Evolutionary conservation across 495 filamentous ascomycete species (phyloP).

Genomic region (Haplographium delicatum): DNA sequence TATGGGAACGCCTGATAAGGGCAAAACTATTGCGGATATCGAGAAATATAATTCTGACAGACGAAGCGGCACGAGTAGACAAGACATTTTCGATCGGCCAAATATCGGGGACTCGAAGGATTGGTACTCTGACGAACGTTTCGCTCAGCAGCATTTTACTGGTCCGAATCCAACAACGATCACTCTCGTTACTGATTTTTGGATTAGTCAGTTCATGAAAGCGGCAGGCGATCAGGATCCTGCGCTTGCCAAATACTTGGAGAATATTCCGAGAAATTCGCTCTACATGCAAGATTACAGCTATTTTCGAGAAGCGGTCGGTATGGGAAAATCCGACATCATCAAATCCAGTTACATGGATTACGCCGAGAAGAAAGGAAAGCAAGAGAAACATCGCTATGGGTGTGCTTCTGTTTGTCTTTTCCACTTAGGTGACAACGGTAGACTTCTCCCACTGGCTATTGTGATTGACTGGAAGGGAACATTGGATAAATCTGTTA

Average conservation of each 20-base stretch:
- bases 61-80: background rate
- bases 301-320: conserved; percentile 39
- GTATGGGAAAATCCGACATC: conserved; percentile 20
- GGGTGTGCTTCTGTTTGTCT: conserved; percentile 29
- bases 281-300: conserved; percentile 43
- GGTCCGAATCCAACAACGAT: conserved; percentile 46
- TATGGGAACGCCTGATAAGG: too few relatives aligned
- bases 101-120: conserved; percentile 41
- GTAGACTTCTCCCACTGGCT: conserved; percentile 42
- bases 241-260: conserved; percentile 18
- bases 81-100: background rate
- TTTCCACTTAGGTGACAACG: conserved; percentile 38
- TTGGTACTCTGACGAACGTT: conserved; percentile 48
- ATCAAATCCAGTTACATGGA: too few relatives aligned
- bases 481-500: conserved; percentile 35
- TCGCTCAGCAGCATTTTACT: conserved; percentile 46
- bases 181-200: conserved; percentile 23
- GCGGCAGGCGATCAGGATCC: conserved; percentile 18
- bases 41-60: conserved; percentile 1
- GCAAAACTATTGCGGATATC: conserved; percentile 1
- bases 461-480: conserved; percentile 41
- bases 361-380: too few relatives aligned
- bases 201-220: conserved; percentile 33
- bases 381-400: conserved; percentile 15
- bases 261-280: too few relatives aligned